phyloP scores from a whole-genome alignment of 345 rosid genomes.

The Pistacia atlantica region DNA sequence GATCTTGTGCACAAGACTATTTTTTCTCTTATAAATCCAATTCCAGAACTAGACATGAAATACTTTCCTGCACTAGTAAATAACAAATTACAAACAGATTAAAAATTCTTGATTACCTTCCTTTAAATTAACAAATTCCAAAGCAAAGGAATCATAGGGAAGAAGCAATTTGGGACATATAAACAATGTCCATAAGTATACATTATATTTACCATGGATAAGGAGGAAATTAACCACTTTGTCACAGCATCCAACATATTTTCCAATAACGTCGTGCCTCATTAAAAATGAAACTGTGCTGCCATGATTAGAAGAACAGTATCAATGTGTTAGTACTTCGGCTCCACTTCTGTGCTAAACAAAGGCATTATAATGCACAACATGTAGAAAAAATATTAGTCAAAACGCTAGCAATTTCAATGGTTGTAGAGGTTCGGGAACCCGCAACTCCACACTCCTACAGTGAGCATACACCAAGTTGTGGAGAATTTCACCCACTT shows the following conservation, averaged over 20 bases:
- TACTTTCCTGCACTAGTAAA: not conserved
- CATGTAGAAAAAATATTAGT: not conserved
- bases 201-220: not conserved
- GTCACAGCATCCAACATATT: not conserved
- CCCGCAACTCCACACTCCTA: not conserved
- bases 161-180: not conserved
- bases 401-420: not conserved
- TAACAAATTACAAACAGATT: not conserved
- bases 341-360: not conserved
- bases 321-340: not conserved
- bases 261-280: not conserved
- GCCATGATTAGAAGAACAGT: not conserved
- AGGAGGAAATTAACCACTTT: not conserved
- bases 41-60: not conserved
- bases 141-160: not conserved
- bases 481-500: not conserved
- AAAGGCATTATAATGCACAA: not conserved
- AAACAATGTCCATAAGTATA: not conserved
- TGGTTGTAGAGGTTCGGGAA: not conserved
- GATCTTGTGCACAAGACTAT: slow-evolving; percentile 16
- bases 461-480: not conserved
- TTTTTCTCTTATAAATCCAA: slow-evolving; percentile 10
- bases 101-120: slow-evolving; percentile 5
- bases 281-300: slow-evolving; percentile 14
- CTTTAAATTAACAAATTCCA: not conserved